Conservation (phyloP, 1,284 basidiomycete species). For the Pyrrhoderma noxium region DNA sequence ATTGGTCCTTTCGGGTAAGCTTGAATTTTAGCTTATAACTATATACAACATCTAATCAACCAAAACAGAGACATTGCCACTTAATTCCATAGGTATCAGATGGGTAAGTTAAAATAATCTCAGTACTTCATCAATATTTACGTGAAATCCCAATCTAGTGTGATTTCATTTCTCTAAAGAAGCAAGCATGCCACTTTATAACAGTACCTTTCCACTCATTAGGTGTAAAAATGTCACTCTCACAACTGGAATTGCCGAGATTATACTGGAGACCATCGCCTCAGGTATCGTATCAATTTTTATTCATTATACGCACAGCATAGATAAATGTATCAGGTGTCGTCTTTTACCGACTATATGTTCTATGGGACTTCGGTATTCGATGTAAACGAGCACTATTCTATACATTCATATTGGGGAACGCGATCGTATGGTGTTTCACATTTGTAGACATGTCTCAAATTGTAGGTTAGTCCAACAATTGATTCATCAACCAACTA, state of each 20-base stretch:
- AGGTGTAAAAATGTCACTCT: slow-evolving; percentile 8
- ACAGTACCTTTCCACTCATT: too few species aligned
- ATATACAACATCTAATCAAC: neutral
- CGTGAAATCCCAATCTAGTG: neutral
- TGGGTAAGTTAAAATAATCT: slow-evolving; percentile 7
- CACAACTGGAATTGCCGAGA: neutral
- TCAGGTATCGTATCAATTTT: slow-evolving; percentile 1
- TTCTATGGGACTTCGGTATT: slow-evolving; percentile 9
- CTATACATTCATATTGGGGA: slow-evolving; percentile 1
- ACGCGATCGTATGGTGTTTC: slow-evolving; percentile 5
- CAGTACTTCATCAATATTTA: too few species aligned
- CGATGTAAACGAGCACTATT: neutral
- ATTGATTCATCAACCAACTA: too few species aligned
- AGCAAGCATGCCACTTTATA: too few species aligned
- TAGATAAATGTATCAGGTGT: too few species aligned
- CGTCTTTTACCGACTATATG: slow-evolving; percentile 13
- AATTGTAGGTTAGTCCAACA: slow-evolving; percentile 5
- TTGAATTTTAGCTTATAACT: neutral
- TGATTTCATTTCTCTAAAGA: neutral
- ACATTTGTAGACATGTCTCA: slow-evolving; percentile 4
- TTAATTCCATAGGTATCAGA: neutral
- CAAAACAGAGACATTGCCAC: neutral
- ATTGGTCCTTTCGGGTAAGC: neutral
- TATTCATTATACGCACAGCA: too few species aligned
- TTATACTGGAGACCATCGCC: slow-evolving; percentile 6